Conservation (phyloP, 1,284 basidiomycete species). For the Ceratobasidium theobromae region DNA sequence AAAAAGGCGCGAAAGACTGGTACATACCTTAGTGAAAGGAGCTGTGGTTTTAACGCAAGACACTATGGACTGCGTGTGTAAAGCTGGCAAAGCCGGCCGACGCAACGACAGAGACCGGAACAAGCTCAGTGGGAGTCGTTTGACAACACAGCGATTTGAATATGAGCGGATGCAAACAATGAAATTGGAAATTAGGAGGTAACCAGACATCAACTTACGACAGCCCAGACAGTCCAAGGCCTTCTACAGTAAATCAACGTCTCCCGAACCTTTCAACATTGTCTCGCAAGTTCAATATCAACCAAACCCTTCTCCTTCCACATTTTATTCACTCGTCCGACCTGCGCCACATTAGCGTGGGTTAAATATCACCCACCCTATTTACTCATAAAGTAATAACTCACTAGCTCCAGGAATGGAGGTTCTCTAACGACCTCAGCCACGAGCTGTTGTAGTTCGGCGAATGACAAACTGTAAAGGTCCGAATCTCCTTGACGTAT, state of each 20-base stretch:
- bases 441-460: constrained; percentile 5
- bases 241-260: not conserved
- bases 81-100: not conserved
- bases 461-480: constrained; percentile 2
- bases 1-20: not conserved
- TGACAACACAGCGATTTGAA: constrained; percentile 1
- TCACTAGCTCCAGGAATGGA: constrained; percentile 17
- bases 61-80: not conserved
- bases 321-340: constrained; percentile 25
- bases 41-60: not conserved
- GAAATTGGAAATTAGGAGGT: constrained; percentile 24
- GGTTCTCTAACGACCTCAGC: constrained; percentile 17
- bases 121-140: constrained; percentile 14
- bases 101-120: not conserved
- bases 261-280: not conserved
- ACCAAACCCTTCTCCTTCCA: constrained; percentile 11
- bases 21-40: constrained; percentile 8
- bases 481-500: constrained; percentile 13
- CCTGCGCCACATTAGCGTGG: constrained; percentile 18
- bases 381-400: constrained; percentile 7
- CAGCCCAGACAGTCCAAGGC: no score
- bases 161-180: constrained; percentile 26
- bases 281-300: not conserved
- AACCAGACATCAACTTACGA: not conserved
- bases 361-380: not conserved